Percentiles rank a stretch among this genome's conserved stretches.
These are phyloP conservation scores for Cryptococcus floricola DNA, from an alignment of 1,284 basidiomycete genomes.

Conservation along the genomic window DNA sequence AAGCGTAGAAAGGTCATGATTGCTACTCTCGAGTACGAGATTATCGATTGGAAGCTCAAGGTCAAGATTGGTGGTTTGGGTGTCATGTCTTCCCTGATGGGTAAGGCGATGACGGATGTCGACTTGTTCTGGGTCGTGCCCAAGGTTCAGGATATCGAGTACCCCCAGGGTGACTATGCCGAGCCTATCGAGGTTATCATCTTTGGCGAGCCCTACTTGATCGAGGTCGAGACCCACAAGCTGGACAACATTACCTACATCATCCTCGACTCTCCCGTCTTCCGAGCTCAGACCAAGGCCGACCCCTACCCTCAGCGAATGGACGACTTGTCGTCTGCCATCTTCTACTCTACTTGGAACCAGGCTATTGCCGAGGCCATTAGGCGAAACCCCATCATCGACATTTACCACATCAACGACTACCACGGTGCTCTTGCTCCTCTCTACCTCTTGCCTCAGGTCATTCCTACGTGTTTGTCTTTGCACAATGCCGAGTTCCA, in stretches of 20 bases:
- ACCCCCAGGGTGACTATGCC: conserved; percentile 79
- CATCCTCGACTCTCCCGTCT: conserved; percentile 86
- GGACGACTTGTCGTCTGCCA: conserved; percentile 90
- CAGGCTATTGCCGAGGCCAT: conserved; percentile 88
- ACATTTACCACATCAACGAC: conserved; percentile 66
- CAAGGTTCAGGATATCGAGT: conserved; percentile 88
- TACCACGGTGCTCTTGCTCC: conserved; percentile 87
- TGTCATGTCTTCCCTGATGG: conserved; percentile 95
- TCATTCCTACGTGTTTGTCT: conserved; percentile 83
- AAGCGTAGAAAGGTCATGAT: conserved; percentile 87
- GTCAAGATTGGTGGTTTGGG: conserved; percentile 94
- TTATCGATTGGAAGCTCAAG: conserved; percentile 92
- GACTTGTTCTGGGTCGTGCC: conserved; percentile 88
- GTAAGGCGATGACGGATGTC: conserved; percentile 92
- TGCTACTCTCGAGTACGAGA: conserved; percentile 87
- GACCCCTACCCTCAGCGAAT: conserved; percentile 92
- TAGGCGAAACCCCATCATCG: conserved; percentile 74
- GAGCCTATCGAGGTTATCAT: conserved; percentile 93
- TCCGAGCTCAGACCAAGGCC: conserved; percentile 88
- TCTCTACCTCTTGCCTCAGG: conserved; percentile 82
- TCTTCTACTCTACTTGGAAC: conserved; percentile 96
- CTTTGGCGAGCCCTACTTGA: conserved; percentile 88
- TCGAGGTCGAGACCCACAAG: conserved; percentile 86
- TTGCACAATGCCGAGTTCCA: conserved; percentile 95
- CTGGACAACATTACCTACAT: conserved; percentile 91